Percentiles rank a stretch among this genome's conserved stretches.
Conservation (phyloP, 1,284 basidiomycete genomes). For the Cutaneotrichosporon curvatum region DNA sequence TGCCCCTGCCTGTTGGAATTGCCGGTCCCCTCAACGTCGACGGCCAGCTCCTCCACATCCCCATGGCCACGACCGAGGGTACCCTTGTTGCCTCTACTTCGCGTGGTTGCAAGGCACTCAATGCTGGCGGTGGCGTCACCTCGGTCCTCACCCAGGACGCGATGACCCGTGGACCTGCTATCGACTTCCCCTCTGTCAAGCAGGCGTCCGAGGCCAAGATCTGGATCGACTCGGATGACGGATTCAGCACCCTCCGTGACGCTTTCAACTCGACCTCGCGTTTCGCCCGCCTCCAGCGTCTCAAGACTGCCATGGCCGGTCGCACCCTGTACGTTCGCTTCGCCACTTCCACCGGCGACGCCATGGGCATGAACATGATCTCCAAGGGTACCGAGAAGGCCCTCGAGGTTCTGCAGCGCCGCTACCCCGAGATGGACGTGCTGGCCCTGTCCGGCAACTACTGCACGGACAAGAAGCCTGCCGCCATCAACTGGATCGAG, state of each 20-base stretch:
- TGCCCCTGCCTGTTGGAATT: conserved; percentile 92
- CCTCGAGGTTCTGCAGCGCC: conserved; percentile 66
- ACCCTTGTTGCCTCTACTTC: conserved; percentile 96
- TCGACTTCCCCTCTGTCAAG: conserved; percentile 82
- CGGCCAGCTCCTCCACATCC: conserved; percentile 76
- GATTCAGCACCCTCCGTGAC: conserved; percentile 65
- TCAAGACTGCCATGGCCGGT: conserved; percentile 82
- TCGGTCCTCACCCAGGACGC: conserved; percentile 89
- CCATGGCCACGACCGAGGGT: conserved; percentile 99
- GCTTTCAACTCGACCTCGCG: conserved; percentile 93
- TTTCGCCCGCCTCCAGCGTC: conserved; percentile 71
- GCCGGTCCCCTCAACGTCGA: conserved; percentile 94
- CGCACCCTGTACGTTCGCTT: conserved; percentile 93
- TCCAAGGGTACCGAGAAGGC: conserved; percentile 93
- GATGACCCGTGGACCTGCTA: conserved; percentile 97
- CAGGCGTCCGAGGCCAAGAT: conserved; percentile 75
- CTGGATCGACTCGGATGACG: conserved; percentile 83
- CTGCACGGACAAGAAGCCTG: conserved; percentile 99
- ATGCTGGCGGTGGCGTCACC: conserved; percentile 88
- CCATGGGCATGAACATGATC: conserved; percentile 99
- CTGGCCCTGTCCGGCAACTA: conserved; percentile 95
- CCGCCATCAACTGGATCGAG: conserved; percentile 99
- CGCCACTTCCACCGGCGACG: conserved; percentile 90
- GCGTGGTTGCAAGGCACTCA: conserved; percentile 95
- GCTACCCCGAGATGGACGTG: conserved; percentile 91